phyloP scores from a whole-genome alignment of 169 alveolate genomes.

The Plasmodium malariae region DNA sequence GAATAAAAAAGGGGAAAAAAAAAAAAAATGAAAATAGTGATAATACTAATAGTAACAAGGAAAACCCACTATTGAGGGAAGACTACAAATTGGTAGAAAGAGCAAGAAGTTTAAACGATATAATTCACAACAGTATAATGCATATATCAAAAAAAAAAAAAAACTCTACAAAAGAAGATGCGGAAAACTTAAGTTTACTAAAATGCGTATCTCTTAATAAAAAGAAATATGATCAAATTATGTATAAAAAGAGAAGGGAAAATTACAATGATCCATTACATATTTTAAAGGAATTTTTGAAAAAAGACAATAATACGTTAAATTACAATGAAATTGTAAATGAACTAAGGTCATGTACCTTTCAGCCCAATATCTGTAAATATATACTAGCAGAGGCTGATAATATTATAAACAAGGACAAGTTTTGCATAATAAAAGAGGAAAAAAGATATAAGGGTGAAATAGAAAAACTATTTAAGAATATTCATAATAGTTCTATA shows the following conservation, averaged over 20 bases:
- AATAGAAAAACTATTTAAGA: neutral
- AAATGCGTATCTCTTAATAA: neutral
- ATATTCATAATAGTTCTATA: constrained; percentile 17
- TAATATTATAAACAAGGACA: neutral
- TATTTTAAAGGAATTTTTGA: constrained; percentile 43
- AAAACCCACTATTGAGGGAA: neutral
- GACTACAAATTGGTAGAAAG: constrained; percentile 40
- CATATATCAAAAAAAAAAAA: constrained; percentile 17
- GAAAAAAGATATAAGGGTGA: neutral
- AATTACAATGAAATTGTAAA: neutral
- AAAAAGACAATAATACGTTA: constrained; percentile 22
- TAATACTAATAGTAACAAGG: neutral
- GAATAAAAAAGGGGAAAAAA: neutral
- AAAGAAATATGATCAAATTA: neutral
- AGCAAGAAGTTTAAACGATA: constrained; percentile 19
- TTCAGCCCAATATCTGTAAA: constrained; percentile 61
- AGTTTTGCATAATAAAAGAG: neutral
- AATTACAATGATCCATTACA: constrained; percentile 35
- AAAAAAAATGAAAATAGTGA: neutral
- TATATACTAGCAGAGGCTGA: constrained; percentile 29
- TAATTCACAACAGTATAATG: constrained; percentile 53
- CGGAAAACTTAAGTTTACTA: neutral
- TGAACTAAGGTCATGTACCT: constrained; percentile 40
- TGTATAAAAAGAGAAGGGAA: neutral
- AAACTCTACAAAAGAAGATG: neutral